Conservation (phyloP, 208 protist genomes). For the Zelonia costaricensis region DNA sequence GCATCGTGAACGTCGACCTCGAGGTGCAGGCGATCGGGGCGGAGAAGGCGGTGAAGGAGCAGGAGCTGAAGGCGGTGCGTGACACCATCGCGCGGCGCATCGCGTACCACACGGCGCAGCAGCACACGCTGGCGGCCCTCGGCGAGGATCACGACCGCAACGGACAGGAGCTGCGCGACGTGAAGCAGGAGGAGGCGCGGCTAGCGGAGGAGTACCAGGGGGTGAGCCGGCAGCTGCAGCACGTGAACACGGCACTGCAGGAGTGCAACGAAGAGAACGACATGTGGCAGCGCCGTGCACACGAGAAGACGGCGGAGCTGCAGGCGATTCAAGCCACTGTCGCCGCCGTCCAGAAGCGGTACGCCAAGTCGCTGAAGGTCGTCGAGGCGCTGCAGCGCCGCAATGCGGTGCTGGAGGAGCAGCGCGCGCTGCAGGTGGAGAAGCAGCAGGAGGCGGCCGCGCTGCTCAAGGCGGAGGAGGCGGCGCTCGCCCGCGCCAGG, state of each 20-base stretch:
- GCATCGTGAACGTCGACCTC: conserved; percentile 50
- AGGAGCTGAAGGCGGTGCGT: conserved; percentile 71
- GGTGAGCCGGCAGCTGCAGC: conserved; percentile 72
- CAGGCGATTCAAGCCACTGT: conserved; percentile 63
- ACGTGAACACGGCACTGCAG: conserved; percentile 85
- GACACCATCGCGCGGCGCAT: conserved; percentile 52
- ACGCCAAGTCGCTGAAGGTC: conserved; percentile 56
- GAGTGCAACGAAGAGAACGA: conserved; percentile 90
- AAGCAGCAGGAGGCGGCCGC: conserved; percentile 36
- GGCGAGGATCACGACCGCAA: conserved; percentile 51
- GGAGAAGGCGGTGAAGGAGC: conserved; percentile 74
- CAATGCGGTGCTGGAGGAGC: conserved; percentile 62
- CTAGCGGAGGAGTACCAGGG: conserved; percentile 84
- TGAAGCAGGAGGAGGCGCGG: conserved; percentile 42
- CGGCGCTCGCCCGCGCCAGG: conserved; percentile 46
- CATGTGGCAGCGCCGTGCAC: conserved; percentile 55
- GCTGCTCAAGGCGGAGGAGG: conserved; percentile 51
- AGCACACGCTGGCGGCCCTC: conserved; percentile 62
- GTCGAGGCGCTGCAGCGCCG: conserved; percentile 70
- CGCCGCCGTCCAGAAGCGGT: conserved; percentile 37
- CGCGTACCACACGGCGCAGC: conserved; percentile 31
- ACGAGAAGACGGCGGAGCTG: conserved; percentile 65
- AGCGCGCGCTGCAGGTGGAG: conserved; percentile 56
- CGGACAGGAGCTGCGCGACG: conserved; percentile 41
- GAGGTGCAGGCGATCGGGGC: conserved; percentile 60